phyloP scores from a whole-genome alignment of 2,329 filamentous ascomycete genomes.

The Zymoseptoria passerinii region DNA sequence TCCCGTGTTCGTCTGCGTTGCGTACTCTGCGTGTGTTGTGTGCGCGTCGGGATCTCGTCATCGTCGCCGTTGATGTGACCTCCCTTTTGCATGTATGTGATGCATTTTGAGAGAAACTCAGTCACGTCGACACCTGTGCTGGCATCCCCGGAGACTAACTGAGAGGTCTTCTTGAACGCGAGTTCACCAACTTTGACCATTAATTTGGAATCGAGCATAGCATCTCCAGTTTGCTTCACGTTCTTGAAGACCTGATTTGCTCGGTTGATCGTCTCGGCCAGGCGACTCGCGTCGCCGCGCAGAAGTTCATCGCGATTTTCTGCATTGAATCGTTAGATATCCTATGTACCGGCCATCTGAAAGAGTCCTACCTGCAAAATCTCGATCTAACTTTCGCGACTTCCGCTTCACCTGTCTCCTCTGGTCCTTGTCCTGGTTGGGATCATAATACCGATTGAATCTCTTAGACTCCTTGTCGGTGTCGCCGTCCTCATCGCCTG shows the following conservation, averaged over 20 bases:
- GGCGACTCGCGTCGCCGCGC: conserved; percentile 49
- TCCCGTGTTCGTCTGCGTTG: conserved; percentile 16
- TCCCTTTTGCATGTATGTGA: conserved; percentile 68
- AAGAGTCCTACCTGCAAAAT: conserved; percentile 46
- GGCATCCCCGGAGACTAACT: conserved; percentile 63
- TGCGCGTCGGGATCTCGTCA: conserved; percentile 18
- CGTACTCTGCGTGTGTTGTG: conserved; percentile 8
- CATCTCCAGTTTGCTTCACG: conserved; percentile 76
- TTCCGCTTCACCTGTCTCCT: conserved; percentile 62
- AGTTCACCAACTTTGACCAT: conserved; percentile 74
- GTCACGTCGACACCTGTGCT: conserved; percentile 77
- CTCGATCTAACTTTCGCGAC: conserved; percentile 57
- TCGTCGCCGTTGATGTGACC: conserved; percentile 50
- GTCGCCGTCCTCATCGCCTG: conserved; percentile 19
- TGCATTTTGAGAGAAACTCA: conserved; percentile 84
- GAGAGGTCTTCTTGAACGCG: conserved; percentile 67
- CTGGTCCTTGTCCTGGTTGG: conserved; percentile 69
- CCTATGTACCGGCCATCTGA: background rate
- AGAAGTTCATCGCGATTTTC: conserved; percentile 68
- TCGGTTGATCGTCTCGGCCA: conserved; percentile 19
- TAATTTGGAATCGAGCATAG: conserved; percentile 80
- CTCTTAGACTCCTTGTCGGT: conserved; percentile 23
- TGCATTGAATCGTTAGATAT: conserved; percentile 31
- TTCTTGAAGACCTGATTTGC: conserved; percentile 54
- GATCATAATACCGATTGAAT: conserved; percentile 56